These are phyloP conservation scores for Brassica rapa DNA, from an alignment of 345 rosid genomes.

Conservation along the genomic window DNA sequence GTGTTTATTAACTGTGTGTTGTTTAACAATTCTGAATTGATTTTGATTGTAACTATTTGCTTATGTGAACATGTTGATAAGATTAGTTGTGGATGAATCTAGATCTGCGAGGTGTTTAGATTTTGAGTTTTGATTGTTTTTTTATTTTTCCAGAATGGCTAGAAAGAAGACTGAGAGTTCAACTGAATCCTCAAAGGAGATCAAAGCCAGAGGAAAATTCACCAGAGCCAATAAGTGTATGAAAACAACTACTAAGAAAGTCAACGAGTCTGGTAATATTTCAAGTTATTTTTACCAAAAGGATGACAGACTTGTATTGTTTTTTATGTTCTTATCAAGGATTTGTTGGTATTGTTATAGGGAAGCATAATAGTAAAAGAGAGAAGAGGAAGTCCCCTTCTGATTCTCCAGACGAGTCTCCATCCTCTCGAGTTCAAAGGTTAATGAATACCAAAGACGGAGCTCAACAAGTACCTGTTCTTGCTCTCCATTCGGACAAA, in stretches of 20 bases:
- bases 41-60: not conserved
- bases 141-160: slow-evolving; percentile 31
- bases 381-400: slow-evolving; percentile 37
- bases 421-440: too few species aligned
- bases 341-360: slow-evolving; percentile 19
- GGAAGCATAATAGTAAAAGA: slow-evolving; percentile 28
- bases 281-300: not conserved
- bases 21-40: not conserved
- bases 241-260: slow-evolving; percentile 18
- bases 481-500: slow-evolving; percentile 41
- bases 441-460: too few species aligned
- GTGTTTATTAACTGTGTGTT: not conserved
- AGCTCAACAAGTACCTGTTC: slow-evolving; percentile 21
- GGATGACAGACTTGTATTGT: not conserved
- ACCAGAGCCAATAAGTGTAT: slow-evolving; percentile 28
- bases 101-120: too few species aligned
- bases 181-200: slow-evolving; percentile 21
- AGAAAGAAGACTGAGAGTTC: slow-evolving; percentile 30
- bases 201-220: slow-evolving; percentile 23
- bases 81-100: too few species aligned
- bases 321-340: not conserved
- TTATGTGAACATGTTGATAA: too few species aligned
- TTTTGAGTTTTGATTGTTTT: not conserved
- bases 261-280: slow-evolving; percentile 26
- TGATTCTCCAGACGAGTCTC: slow-evolving; percentile 24